These are phyloP conservation scores for Aspergillus hiratsukae DNA, from an alignment of 2,329 filamentous ascomycete genomes.

Conservation along the genomic window DNA sequence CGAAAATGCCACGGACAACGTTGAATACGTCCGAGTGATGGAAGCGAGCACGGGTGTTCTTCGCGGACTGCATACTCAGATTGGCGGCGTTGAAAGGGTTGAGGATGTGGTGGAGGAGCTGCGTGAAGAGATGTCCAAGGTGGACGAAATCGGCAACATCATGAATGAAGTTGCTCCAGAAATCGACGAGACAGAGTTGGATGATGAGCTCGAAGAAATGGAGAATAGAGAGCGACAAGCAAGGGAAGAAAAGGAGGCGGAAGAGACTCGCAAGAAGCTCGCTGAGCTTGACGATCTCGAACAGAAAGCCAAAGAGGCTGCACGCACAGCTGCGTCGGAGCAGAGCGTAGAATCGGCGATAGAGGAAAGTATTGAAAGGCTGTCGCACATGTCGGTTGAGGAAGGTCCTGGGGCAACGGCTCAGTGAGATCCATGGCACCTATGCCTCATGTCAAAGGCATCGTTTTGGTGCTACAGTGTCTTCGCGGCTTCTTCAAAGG, in stretches of 20 bases:
- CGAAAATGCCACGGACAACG: constrained; percentile 78
- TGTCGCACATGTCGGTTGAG: constrained; percentile 41
- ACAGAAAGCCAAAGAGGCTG: constrained; percentile 39
- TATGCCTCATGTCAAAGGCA: background rate
- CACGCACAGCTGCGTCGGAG: constrained; percentile 24
- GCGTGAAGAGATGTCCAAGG: constrained; percentile 72
- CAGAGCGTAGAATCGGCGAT: constrained; percentile 29
- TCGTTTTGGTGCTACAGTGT: background rate
- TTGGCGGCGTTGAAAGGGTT: constrained; percentile 72
- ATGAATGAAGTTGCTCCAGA: constrained; percentile 59
- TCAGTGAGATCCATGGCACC: constrained; percentile 11
- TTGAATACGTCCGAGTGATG: constrained; percentile 79
- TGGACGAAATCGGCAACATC: constrained; percentile 76
- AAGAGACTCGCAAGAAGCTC: constrained; percentile 46
- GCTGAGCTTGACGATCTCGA: constrained; percentile 45
- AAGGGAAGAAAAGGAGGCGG: constrained; percentile 46
- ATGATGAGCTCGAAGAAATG: constrained; percentile 78
- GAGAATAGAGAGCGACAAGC: constrained; percentile 55
- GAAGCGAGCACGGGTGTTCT: constrained; percentile 70
- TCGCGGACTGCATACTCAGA: constrained; percentile 65
- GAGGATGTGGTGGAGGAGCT: constrained; percentile 71
- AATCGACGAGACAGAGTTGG: constrained; percentile 78
- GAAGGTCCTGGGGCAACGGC: constrained; percentile 23
- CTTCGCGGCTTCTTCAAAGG: background rate
- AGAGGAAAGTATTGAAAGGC: constrained; percentile 35